These are phyloP conservation scores for Penicillium sclerotigenum DNA, from an alignment of 2,329 filamentous ascomycete species.

Conservation along the genomic window DNA sequence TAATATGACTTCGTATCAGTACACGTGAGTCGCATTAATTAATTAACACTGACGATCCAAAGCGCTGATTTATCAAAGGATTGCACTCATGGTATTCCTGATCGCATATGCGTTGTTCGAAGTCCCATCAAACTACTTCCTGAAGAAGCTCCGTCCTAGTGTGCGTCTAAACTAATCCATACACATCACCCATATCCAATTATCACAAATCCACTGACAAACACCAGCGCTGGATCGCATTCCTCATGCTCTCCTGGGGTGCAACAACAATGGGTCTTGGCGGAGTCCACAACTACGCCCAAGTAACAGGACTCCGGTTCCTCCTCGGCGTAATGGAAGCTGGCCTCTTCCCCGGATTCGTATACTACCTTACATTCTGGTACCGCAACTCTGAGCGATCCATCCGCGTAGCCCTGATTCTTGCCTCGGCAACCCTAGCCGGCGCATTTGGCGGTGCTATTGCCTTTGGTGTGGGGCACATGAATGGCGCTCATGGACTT, in stretches of 20 bases:
- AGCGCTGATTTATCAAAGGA: slow-evolving; percentile 26
- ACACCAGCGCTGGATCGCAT: slow-evolving; percentile 47
- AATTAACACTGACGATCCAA: background rate
- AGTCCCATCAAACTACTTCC: slow-evolving; percentile 50
- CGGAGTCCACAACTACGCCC: slow-evolving; percentile 43
- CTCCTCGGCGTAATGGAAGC: slow-evolving; percentile 52
- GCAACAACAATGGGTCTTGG: slow-evolving; percentile 49
- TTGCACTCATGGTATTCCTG: slow-evolving; percentile 49
- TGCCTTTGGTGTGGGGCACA: slow-evolving; percentile 51
- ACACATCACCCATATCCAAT: background rate
- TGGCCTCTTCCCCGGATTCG: slow-evolving; percentile 50
- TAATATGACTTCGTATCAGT: slow-evolving; percentile 60
- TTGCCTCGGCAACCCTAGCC: slow-evolving; percentile 55
- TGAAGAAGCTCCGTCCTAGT: slow-evolving; percentile 49
- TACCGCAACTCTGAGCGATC: slow-evolving; percentile 56
- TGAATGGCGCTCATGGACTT: slow-evolving; percentile 25
- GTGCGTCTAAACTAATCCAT: slow-evolving; percentile 21
- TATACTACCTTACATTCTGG: slow-evolving; percentile 53
- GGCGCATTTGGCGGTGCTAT: slow-evolving; percentile 54
- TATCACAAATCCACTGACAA: background rate
- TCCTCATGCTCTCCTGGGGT: slow-evolving; percentile 52
- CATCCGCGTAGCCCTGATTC: slow-evolving; percentile 56
- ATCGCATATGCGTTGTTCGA: slow-evolving; percentile 51
- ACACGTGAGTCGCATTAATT: slow-evolving; percentile 43
- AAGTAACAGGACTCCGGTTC: slow-evolving; percentile 48